Evolutionary conservation across 768 basidiomycete genomes (phyloP).

Genomic region (Sarcodon sp.): DNA sequence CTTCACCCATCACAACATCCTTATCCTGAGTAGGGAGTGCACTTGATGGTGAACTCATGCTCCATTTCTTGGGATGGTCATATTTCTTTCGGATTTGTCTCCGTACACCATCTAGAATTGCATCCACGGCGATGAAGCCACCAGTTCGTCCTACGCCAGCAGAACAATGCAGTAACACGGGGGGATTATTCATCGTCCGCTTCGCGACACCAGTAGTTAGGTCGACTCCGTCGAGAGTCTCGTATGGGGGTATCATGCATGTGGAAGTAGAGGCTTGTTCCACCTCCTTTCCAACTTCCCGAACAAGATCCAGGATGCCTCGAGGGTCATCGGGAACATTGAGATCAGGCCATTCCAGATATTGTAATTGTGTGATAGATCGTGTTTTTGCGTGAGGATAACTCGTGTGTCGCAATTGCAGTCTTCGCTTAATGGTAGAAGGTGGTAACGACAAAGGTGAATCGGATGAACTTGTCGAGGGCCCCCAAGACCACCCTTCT

Average conservation of each 20-base stretch:
- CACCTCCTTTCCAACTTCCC: constrained; percentile 40
- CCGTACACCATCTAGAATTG: constrained; percentile 65
- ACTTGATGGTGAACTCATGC: not conserved
- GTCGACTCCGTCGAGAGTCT: constrained; percentile 27
- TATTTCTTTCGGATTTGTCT: constrained; percentile 34
- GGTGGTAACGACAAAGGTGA: not conserved
- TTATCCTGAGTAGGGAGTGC: too few species aligned
- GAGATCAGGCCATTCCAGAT: constrained; percentile 93
- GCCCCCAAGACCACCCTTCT: not conserved
- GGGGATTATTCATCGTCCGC: constrained; percentile 38
- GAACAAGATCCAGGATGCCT: constrained; percentile 62
- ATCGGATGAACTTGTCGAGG: constrained; percentile 13
- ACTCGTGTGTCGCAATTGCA: constrained; percentile 51
- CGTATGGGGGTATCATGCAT: constrained; percentile 1
- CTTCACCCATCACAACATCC: too few species aligned
- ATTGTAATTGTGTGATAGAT: constrained; percentile 80
- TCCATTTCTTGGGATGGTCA: constrained; percentile 10
- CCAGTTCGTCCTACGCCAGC: constrained; percentile 95
- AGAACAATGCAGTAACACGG: constrained; percentile 79
- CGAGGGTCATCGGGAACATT: constrained; percentile 82
- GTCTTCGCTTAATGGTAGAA: constrained; percentile 40
- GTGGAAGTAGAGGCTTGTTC: constrained; percentile 9
- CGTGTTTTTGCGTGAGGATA: constrained; percentile 50
- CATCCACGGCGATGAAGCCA: constrained; percentile 83
- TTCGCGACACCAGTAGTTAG: constrained; percentile 39